Evolutionary conservation across 2,329 filamentous ascomycete species (phyloP), one percentile per base, ranked within the genome.

Genomic region (Aspergillus awamori): DNA sequence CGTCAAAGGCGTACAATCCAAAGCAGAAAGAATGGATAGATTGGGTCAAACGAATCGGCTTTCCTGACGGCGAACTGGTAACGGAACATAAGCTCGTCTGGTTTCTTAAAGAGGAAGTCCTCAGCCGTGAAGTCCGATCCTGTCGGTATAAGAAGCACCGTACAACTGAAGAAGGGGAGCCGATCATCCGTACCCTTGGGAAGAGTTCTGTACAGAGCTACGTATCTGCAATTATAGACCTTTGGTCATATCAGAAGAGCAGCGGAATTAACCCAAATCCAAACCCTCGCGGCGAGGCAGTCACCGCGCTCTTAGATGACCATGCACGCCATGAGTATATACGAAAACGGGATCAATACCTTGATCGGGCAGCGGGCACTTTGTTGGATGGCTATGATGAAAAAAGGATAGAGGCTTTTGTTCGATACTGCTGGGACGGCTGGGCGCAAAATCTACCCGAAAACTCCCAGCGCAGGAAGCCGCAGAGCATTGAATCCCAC

Each of bases 391-490:
- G 33, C 33, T 36, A 36, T 15, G 13, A 36, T 36, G 8, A 36
- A 36, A 36, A 36, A 36, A 10, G 13, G 13, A 10, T 36, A 36
- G 8, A 52, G 24, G 26, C 48, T 33, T 52, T 52, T 52, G 28
- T 52, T 30, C 24, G n/a, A 52, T 52, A 52, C 48, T 52, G 22
- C 13, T 52, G 24, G 48, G 26, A 52, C 22, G n/a, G 24, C 7
- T 52, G 24, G 48, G 48, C 48, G 13, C 48, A 52, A 52, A 52
- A 28, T 30, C 28, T 52, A 52, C 48, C 48, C 4, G 48, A 52
- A 52, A 52, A 52, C 48, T 52, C 48, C 48, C 48, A 52, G 48
- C 24, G 48, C 24, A 30, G 13, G 26, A 52, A 52, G 48, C 24
- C 48, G 24, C 48, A 52, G 24, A 13, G 24, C 13, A 52, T 33